Evolutionary conservation across 768 basidiomycete species (phyloP).

Genomic region (Dendrothele bispora): DNA sequence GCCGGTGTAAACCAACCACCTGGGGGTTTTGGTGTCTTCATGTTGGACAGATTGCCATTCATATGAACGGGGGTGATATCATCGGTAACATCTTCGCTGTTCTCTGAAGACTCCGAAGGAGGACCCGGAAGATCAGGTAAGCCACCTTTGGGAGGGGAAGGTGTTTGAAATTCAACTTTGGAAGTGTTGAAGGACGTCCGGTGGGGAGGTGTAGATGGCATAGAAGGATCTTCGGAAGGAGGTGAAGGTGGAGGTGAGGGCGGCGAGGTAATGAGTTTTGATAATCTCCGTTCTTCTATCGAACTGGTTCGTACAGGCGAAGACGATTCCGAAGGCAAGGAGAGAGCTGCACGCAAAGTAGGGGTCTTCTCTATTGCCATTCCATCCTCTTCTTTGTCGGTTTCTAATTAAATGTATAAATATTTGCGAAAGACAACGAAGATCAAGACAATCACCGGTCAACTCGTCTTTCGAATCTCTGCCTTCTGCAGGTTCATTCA

Average conservation of each 20-base stretch:
- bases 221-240: slow-evolving; percentile 18
- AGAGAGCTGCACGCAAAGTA: slow-evolving; percentile 16
- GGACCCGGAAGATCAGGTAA: slow-evolving; percentile 69
- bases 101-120: slow-evolving; percentile 57
- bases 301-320: not conserved
- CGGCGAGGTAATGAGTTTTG: slow-evolving; percentile 14
- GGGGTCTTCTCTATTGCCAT: slow-evolving; percentile 24
- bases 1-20: slow-evolving; percentile 38
- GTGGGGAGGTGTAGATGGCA: slow-evolving; percentile 50
- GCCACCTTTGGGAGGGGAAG: slow-evolving; percentile 59
- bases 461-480: not conserved
- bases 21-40: slow-evolving; percentile 45
- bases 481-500: not conserved
- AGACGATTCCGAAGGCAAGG: slow-evolving; percentile 12
- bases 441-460: not conserved
- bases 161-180: slow-evolving; percentile 55
- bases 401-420: not conserved
- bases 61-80: slow-evolving; percentile 20
- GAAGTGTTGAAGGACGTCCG: slow-evolving; percentile 38
- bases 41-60: slow-evolving; percentile 22
- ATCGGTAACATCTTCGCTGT: slow-evolving; percentile 34
- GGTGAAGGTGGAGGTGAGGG: slow-evolving; percentile 32
- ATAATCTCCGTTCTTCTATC: slow-evolving; percentile 15
- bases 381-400: slow-evolving; percentile 8
- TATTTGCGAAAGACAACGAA: no score